Base-by-base conservation (phyloP, 345 rosid species). In the Pseudoturritis turrita region DNA sequence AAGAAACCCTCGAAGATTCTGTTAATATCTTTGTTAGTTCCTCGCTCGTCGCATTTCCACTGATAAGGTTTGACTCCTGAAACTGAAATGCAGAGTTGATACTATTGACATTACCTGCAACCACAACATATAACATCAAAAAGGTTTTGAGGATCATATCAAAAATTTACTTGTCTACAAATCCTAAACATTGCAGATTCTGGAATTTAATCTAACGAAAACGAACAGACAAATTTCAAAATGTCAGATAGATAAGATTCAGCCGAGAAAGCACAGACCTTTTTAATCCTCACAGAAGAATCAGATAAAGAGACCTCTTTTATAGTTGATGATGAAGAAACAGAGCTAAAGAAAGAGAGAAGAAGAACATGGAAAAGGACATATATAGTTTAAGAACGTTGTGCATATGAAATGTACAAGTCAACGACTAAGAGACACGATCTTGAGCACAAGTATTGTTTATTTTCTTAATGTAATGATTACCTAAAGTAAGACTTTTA, bases 1-100 rank as follows among this genome's bases (percentile, higher is more conserved):
- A 84, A 50, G 98, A 94, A 54, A 85, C 83, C 78, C 89, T 82
- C 14, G 90, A 87, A 40, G 89, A 83, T 80, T 94, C 97, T 1
- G 86, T 84, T 23, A 96, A 87, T 53, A 74, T 43, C 80, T 85
- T 72, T 46, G 70, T 83, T 43, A 86, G 88, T 70, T 84, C 89
- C 81, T 90, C 95, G 25, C 54, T 83, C 59, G 64, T 13, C 36
- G 7, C 77, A 63, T 33, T 40, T 28, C 56, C 79, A 66, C 26
- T 78, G 61, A 54, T 81, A 39, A 49, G 26, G 73, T 70, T 79
- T 50, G 68, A 73, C 36, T 86, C 92, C 81, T 89, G 88, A 74
- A 54, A 80, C 46, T 56, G 78, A 46, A 67, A 73, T 35, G 67
- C 71, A 58, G 82, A 75, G 40, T 82, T 43, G 37, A 58, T 72